These are phyloP conservation scores for Bipolaris gigantea DNA, from an alignment of 2,329 filamentous ascomycete species.

Conservation along the genomic window DNA sequence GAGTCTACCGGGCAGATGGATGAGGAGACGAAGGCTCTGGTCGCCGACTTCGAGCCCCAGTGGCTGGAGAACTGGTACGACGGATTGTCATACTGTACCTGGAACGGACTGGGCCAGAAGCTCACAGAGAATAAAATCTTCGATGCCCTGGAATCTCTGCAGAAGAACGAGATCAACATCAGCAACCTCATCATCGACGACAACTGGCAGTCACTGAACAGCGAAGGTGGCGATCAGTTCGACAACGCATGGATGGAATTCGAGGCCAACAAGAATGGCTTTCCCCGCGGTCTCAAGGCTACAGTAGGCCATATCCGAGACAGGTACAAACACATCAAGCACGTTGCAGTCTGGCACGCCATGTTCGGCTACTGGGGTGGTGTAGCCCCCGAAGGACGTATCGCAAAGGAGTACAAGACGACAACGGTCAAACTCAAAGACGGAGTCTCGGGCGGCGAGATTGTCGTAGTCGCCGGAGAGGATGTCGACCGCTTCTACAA, in stretches of 20 bases:
- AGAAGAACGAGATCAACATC: constrained; percentile 72
- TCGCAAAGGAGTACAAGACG: constrained; percentile 80
- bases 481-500: constrained; percentile 79
- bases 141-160: constrained; percentile 70
- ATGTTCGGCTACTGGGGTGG: constrained; percentile 71
- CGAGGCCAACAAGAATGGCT: constrained; percentile 77
- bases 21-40: constrained; percentile 52
- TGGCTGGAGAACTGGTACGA: constrained; percentile 93
- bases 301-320: constrained; percentile 70
- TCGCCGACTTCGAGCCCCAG: constrained; percentile 56
- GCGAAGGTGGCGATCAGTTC: constrained; percentile 52
- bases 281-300: constrained; percentile 76
- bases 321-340: constrained; percentile 71
- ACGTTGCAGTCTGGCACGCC: constrained; percentile 94
- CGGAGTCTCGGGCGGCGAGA: constrained; percentile 63
- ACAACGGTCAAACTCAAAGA: constrained; percentile 58
- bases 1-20: constrained; percentile 49
- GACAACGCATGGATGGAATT: constrained; percentile 70
- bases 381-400: constrained; percentile 71
- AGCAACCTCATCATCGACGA: constrained; percentile 93
- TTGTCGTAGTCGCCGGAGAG: constrained; percentile 72
- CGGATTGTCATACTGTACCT: constrained; percentile 91
- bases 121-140: constrained; percentile 81
- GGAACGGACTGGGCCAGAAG: constrained; percentile 86
- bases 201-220: constrained; percentile 67